A percentile compares a stretch with the other conserved stretches of the same genome.
Conservation (phyloP, 371 early-diverging fungal species). For the Apophysomyces trapeziformis region DNA sequence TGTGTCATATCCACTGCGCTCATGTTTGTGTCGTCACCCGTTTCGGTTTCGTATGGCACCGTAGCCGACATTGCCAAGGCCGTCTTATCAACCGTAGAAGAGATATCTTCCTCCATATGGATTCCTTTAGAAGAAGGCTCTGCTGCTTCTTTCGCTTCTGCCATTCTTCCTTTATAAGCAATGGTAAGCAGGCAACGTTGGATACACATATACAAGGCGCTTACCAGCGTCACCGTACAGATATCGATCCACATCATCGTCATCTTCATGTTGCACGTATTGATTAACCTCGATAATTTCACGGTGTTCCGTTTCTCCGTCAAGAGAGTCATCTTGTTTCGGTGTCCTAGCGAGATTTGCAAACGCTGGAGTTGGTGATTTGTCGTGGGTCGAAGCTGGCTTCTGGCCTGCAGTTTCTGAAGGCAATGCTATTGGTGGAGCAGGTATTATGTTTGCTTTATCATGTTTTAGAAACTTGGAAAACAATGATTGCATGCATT, state of each 20-base stretch:
- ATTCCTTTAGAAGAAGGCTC: not conserved
- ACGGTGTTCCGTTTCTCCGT: conserved; percentile 1
- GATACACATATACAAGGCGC: not conserved
- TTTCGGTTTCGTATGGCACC: not conserved
- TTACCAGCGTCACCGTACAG: conserved; percentile 37
- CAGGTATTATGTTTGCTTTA: conserved; percentile 11
- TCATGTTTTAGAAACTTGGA: conserved; percentile 26
- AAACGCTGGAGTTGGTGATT: not conserved
- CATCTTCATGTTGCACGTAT: conserved; percentile 26
- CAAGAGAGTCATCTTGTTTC: not conserved
- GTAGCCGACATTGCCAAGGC: too few relatives aligned
- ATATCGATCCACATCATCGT: conserved; percentile 36
- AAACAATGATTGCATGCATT: conserved; percentile 37
- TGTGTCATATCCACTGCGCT: too few relatives aligned
- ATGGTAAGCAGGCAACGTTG: not conserved
- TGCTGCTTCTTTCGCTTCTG: not conserved
- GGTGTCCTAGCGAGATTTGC: not conserved
- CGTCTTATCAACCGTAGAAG: not conserved
- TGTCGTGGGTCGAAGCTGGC: conserved; percentile 1
- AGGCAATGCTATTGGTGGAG: conserved; percentile 10
- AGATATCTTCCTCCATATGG: not conserved
- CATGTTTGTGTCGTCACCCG: not conserved
- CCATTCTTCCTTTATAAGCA: not conserved
- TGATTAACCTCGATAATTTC: conserved; percentile 3
- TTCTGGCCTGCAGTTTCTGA: not conserved